Base-by-base conservation (phyloP, 371 early-diverging fungal genomes). In the Gilbertella persicaria region DNA sequence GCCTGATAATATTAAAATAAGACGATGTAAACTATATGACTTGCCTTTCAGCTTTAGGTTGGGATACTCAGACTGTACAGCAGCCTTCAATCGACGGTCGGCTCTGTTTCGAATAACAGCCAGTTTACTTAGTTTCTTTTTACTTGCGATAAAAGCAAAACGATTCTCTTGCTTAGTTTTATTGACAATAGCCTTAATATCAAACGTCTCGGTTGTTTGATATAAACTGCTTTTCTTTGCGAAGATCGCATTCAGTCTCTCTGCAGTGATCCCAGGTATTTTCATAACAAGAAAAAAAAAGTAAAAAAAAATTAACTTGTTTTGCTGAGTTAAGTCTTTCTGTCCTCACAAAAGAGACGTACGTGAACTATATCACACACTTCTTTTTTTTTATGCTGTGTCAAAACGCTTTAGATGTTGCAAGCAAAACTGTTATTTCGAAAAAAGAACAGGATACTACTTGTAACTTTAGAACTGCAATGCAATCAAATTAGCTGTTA, bases 91-190 rank as follows among this genome's bases (percentile, higher is more conserved):
- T n/a, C 67, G 48, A 49, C 64, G 54, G 39, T 63, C 56, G 2
- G 60, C 60, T 44, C 57, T 45, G 16, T 56, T 56, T 36, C 67
- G 43, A 14, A 52, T 36, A 4, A 67, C 67, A 21, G 67, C 67
- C 20, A 50, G 50, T 40, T 67, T 67, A 20, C 67, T 48, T 4
- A 67, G 26, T 5, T 41, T 38, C 36, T 67, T 67, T 42, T 67
- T 67, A 0, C 64, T 60, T 9, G 63, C 47, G 19, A 67, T 50
- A n/a, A 63, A 36, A 5, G 45, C 40, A 8, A 50, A 50, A n/a
- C 54, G 45, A 21, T 45, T 50, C 5, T 29, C n/a, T 1, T 49
- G 13, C 2, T 21, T 23, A 25, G 38, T 38, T 5, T 29, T 14
- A 47, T 56, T 62, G 0, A 17, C 14, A 17, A 53, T 37, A 5